Conservation (phyloP, 192 early-diverging fungal genomes). For the Coemansia sp. region DNA sequence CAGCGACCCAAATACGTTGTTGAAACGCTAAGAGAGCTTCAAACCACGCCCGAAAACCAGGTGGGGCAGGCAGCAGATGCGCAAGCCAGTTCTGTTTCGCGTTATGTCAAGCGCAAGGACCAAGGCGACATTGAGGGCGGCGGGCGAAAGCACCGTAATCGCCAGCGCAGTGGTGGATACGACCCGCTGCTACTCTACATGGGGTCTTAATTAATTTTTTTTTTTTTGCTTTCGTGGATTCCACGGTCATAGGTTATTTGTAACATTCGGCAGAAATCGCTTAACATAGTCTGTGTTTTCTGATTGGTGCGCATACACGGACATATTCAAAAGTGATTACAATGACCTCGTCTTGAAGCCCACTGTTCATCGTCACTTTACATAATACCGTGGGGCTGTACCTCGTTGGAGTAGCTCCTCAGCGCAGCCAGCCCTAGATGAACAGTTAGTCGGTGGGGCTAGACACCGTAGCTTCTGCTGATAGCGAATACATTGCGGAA, state of each 20-base stretch:
- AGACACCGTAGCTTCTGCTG: too few species aligned
- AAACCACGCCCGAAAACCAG: constrained; percentile 46
- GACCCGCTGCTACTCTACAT: constrained; percentile 8
- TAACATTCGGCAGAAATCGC: neutral
- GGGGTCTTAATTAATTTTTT: neutral
- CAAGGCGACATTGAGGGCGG: constrained; percentile 41
- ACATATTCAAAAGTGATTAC: too few species aligned
- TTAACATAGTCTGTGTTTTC: too few species aligned
- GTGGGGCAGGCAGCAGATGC: constrained; percentile 27
- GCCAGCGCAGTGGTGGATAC: constrained; percentile 16
- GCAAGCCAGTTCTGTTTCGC: constrained; percentile 26
- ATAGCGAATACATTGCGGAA: too few species aligned
- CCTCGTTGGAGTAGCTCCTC: too few species aligned
- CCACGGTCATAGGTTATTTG: neutral
- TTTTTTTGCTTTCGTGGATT: neutral
- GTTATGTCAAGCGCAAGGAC: constrained; percentile 38
- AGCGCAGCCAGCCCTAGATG: too few species aligned
- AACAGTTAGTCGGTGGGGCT: too few species aligned
- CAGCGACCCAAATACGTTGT: constrained; percentile 7
- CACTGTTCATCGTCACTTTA: too few species aligned
- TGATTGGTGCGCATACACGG: too few species aligned
- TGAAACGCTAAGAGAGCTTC: constrained; percentile 6
- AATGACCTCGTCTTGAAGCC: too few species aligned
- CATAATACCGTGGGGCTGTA: too few species aligned
- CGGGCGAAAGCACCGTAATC: constrained; percentile 42